Conservation (phyloP, 192 early-diverging fungal genomes). For the Hyaloraphidium curvatum region DNA sequence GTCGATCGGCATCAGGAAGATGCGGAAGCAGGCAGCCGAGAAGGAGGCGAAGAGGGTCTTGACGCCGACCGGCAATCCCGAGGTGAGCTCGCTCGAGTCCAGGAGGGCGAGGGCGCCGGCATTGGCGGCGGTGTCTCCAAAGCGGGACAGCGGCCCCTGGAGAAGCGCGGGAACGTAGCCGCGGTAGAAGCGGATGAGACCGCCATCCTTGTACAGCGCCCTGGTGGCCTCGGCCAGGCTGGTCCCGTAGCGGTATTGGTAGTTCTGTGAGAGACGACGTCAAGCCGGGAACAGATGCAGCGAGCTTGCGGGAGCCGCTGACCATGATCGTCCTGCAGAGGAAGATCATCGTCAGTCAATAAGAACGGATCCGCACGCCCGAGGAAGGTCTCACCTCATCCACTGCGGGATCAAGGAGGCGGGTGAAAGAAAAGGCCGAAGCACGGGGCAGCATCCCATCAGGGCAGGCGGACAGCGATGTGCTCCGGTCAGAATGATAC, state of each 20-base stretch:
- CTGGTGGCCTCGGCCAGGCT: slow-evolving; percentile 8
- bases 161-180: slow-evolving; percentile 19
- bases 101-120: slow-evolving; percentile 19
- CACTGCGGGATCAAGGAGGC: too few species aligned
- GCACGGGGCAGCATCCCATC: too few species aligned
- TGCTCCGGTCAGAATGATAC: neutral
- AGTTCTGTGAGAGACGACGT: slow-evolving; percentile 10
- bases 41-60: slow-evolving; percentile 17
- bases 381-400: too few species aligned
- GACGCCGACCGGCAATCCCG: slow-evolving; percentile 13
- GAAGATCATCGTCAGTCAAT: too few species aligned
- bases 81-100: neutral
- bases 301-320: neutral
- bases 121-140: slow-evolving; percentile 25
- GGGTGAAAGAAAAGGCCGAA: too few species aligned
- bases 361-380: too few species aligned
- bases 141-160: slow-evolving; percentile 21
- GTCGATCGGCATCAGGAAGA: slow-evolving; percentile 19
- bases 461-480: too few species aligned
- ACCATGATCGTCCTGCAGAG: neutral
- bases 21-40: slow-evolving; percentile 19
- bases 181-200: slow-evolving; percentile 20
- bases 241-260: slow-evolving; percentile 18
- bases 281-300: neutral
- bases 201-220: slow-evolving; percentile 23